phyloP scores from a whole-genome alignment of 2,329 filamentous ascomycete species.

The Cytospora mali region DNA sequence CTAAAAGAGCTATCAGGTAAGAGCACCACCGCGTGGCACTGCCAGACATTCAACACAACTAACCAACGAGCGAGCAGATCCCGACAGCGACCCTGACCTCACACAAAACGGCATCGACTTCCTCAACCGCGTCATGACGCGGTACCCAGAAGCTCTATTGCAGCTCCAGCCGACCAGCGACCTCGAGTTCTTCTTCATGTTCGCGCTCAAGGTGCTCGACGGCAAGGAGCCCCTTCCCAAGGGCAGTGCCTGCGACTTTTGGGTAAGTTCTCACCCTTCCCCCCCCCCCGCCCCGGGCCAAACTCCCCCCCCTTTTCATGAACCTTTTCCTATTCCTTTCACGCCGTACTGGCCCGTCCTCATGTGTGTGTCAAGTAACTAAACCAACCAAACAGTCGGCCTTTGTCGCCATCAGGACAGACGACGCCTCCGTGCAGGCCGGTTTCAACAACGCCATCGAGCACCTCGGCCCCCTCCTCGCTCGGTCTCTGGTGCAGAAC shows the following conservation, averaged over 20 bases:
- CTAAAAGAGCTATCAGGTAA: constrained; percentile 64
- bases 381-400: constrained; percentile 46
- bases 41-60: constrained; percentile 22
- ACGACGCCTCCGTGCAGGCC: constrained; percentile 46
- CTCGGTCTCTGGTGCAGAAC: constrained; percentile 63
- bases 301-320: too few relatives aligned
- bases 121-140: constrained; percentile 63
- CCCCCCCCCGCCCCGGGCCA: too few relatives aligned
- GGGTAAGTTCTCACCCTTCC: constrained; percentile 62
- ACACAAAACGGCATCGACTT: constrained; percentile 76
- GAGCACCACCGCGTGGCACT: constrained; percentile 25
- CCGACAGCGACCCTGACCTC: constrained; percentile 69
- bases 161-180: constrained; percentile 56
- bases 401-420: constrained; percentile 53
- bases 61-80: constrained; percentile 44
- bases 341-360: too few relatives aligned
- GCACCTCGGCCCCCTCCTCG: constrained; percentile 64
- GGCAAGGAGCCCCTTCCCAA: constrained; percentile 77
- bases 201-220: constrained; percentile 69
- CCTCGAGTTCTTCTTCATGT: constrained; percentile 70
- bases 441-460: constrained; percentile 53
- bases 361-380: not conserved
- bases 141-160: constrained; percentile 64
- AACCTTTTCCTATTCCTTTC: too few relatives aligned
- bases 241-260: constrained; percentile 72